A percentile compares a stretch with the other conserved stretches of the same genome.
phyloP scores from a whole-genome alignment of 176 grass and related monocot species.

The Poa pratensis region DNA sequence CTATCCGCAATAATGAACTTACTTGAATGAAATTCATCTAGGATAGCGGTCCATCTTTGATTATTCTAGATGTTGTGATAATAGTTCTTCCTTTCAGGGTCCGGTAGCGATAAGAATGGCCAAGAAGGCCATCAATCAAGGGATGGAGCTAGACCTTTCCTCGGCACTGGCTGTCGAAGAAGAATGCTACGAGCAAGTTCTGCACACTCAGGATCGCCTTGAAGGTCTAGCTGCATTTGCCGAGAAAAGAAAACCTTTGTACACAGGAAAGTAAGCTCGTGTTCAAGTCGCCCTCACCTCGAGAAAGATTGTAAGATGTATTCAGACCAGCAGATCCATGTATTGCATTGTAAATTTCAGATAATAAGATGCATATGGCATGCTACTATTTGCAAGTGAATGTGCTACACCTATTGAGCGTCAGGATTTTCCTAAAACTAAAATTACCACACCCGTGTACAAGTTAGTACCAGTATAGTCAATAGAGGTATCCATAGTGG shows the following conservation, averaged over 20 bases:
- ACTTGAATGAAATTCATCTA: slow-evolving; percentile 26
- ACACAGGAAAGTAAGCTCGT: slow-evolving; percentile 59
- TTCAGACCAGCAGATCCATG: neutral
- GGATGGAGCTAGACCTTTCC: slow-evolving; percentile 59
- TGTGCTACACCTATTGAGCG: neutral
- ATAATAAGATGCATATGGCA: slow-evolving; percentile 9
- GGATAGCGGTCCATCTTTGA: neutral
- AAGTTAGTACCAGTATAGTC: no score
- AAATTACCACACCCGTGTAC: neutral
- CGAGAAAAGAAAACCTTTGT: slow-evolving; percentile 87
- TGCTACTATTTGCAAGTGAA: slow-evolving; percentile 31
- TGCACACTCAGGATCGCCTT: slow-evolving; percentile 78
- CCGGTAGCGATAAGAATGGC: slow-evolving; percentile 85
- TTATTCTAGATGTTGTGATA: slow-evolving; percentile 18
- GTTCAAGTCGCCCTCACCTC: neutral
- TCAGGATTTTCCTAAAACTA: neutral
- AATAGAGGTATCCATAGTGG: no score
- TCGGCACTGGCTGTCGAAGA: slow-evolving; percentile 68
- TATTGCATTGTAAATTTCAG: slow-evolving; percentile 14
- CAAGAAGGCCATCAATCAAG: slow-evolving; percentile 82
- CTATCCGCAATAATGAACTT: neutral
- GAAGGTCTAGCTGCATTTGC: slow-evolving; percentile 93
- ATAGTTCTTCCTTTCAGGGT: slow-evolving; percentile 55
- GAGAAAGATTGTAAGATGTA: neutral
- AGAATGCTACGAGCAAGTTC: slow-evolving; percentile 75